These are phyloP conservation scores for Hirsutella minnesotensis DNA, from an alignment of 2,329 filamentous ascomycete genomes.

Conservation along the genomic window DNA sequence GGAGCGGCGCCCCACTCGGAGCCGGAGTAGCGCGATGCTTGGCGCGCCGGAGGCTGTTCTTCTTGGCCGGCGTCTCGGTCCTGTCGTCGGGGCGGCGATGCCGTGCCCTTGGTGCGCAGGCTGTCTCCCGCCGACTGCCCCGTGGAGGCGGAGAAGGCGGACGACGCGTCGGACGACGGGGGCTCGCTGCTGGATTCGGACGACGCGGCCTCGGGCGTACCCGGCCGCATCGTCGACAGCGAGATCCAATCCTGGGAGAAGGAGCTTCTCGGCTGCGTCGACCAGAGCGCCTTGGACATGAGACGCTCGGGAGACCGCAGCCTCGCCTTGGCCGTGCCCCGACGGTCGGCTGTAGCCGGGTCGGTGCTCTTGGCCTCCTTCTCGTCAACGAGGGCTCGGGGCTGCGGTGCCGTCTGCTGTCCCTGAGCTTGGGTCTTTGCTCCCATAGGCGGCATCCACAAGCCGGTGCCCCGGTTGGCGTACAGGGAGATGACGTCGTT, in stretches of 20 bases:
- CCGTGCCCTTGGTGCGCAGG: not conserved
- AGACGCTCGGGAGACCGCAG: not conserved
- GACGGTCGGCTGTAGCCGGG: constrained; percentile 1
- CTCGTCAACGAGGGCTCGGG: not conserved
- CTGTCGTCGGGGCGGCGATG: not conserved
- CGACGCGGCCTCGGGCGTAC: constrained; percentile 2
- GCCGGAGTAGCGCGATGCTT: too few species aligned
- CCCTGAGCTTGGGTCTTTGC: not conserved
- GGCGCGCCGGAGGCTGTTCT: too few species aligned
- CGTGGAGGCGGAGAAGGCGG: constrained; percentile 4
- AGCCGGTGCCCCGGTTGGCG: too few species aligned
- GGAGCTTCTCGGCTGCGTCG: not conserved
- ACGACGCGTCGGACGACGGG: constrained; percentile 6
- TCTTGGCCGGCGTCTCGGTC: not conserved
- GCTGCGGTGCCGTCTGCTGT: not conserved
- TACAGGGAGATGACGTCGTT: not conserved
- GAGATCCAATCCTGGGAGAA: constrained; percentile 5
- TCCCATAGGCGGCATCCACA: not conserved
- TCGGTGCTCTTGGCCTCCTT: not conserved
- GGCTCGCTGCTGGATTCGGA: constrained; percentile 7
- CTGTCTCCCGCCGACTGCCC: constrained; percentile 5
- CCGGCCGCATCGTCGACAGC: constrained; percentile 5
- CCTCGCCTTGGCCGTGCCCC: not conserved
- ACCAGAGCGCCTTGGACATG: constrained; percentile 4
- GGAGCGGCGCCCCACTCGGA: too few species aligned